phyloP scores from a whole-genome alignment of 169 alveolate genomes.

The Sarcocystis neurona region DNA sequence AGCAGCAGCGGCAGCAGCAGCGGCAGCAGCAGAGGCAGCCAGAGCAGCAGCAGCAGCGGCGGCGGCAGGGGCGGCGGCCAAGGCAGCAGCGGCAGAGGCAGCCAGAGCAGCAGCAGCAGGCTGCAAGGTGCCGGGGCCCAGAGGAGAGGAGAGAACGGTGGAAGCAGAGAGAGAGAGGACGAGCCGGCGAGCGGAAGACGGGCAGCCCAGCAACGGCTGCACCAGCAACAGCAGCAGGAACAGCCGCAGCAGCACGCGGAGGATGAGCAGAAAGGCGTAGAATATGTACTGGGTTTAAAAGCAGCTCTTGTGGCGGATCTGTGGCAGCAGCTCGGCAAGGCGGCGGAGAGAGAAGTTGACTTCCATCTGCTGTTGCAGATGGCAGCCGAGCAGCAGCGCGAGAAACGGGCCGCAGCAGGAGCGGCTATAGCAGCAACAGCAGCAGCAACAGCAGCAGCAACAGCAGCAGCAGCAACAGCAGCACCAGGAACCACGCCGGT shows the following conservation, averaged over 20 bases:
- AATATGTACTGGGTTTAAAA: background rate
- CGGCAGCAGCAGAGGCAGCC: background rate
- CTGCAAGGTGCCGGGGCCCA: too few species aligned
- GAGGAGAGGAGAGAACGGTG: too few species aligned
- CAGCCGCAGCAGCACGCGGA: too few species aligned
- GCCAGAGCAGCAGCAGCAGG: too few species aligned
- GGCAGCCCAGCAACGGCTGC: too few species aligned
- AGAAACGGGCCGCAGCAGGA: background rate
- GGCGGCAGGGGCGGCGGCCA: too few species aligned
- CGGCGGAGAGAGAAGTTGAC: conserved; percentile 29
- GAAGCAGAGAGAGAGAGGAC: background rate
- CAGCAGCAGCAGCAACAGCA: background rate
- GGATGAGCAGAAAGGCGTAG: background rate
- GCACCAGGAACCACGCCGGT: background rate
- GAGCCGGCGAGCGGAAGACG: background rate
- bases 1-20: background rate
- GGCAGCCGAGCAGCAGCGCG: conserved; percentile 2
- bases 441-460: background rate
- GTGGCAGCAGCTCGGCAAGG: background rate
- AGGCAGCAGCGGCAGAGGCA: too few species aligned
- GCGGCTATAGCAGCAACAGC: too few species aligned
- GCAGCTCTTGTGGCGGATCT: background rate
- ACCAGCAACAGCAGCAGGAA: too few species aligned
- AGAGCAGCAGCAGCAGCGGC: background rate
- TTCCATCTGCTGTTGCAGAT: background rate